Evolutionary conservation across 257 asterid species (phyloP).

Genomic region (Jacaranda mimosifolia): DNA sequence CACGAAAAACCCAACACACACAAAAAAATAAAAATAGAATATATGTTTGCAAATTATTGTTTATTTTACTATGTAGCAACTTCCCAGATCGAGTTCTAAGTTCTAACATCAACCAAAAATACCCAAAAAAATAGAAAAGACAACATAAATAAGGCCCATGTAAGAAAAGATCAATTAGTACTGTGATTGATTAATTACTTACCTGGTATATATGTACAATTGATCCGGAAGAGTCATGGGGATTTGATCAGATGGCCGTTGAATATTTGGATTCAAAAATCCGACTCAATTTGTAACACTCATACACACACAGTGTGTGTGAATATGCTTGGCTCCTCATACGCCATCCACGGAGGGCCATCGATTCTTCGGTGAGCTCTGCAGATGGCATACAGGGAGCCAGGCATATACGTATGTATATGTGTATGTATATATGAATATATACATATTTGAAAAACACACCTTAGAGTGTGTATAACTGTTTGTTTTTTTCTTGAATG

Average conservation of each 20-base stretch:
- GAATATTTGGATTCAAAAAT: no score
- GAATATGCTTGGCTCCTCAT: conserved; percentile 99
- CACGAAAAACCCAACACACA: no score
- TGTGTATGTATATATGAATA: neutral
- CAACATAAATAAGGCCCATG: neutral
- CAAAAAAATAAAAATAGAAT: neutral
- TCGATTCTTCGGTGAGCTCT: conserved; percentile 74
- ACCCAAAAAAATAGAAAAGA: neutral
- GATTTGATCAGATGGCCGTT: neutral
- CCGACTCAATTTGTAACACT: no score
- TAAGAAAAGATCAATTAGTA: no score
- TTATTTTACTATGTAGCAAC: neutral
- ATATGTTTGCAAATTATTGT: no score
- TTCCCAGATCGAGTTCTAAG: neutral
- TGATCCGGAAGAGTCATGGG: neutral
- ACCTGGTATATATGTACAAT: no score
- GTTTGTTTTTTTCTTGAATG: neutral
- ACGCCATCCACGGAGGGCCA: conserved; percentile 97
- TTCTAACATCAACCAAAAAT: neutral
- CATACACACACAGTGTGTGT: conserved; percentile 40
- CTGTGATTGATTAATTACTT: no score
- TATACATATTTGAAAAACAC: neutral
- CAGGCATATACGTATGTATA: conserved; percentile 78
- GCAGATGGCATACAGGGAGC: conserved; percentile 99
- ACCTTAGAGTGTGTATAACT: neutral